These are phyloP conservation scores for Sclerotinia trifoliorum DNA, from an alignment of 2,329 filamentous ascomycete genomes.

Conservation along the genomic window DNA sequence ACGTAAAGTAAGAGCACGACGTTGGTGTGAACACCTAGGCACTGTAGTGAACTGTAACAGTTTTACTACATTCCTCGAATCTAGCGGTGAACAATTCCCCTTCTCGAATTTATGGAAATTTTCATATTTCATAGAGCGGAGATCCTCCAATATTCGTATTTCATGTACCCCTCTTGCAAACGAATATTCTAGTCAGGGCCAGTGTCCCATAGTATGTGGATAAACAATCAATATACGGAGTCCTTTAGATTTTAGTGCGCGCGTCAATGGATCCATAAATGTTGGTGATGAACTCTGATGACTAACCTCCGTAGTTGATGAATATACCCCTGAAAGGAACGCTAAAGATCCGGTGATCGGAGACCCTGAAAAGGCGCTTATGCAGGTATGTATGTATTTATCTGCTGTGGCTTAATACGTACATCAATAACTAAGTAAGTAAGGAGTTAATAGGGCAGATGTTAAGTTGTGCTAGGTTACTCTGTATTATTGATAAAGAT, in stretches of 20 bases:
- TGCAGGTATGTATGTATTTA: background rate
- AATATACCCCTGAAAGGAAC: conserved; percentile 9
- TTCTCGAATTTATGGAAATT: background rate
- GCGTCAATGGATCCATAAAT: conserved; percentile 11
- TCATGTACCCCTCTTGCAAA: background rate
- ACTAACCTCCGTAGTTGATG: background rate
- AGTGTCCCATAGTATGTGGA: background rate
- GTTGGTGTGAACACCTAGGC: background rate
- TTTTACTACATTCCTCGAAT: background rate
- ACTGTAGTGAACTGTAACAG: background rate
- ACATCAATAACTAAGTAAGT: background rate
- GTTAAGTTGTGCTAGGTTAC: background rate
- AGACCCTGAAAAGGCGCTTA: background rate
- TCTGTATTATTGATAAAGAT: background rate
- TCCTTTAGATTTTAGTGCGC: background rate
- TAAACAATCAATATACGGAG: background rate
- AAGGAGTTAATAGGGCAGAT: background rate
- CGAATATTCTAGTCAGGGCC: background rate
- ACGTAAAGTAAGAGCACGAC: background rate
- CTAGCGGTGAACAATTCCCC: conserved; percentile 6
- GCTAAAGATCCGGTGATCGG: background rate
- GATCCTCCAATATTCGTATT: conserved; percentile 6
- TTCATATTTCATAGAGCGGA: background rate
- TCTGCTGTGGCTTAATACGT: background rate
- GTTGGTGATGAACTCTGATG: background rate